phyloP scores from a whole-genome alignment of 2,329 filamentous ascomycete genomes.

The Xylariales sp. region DNA sequence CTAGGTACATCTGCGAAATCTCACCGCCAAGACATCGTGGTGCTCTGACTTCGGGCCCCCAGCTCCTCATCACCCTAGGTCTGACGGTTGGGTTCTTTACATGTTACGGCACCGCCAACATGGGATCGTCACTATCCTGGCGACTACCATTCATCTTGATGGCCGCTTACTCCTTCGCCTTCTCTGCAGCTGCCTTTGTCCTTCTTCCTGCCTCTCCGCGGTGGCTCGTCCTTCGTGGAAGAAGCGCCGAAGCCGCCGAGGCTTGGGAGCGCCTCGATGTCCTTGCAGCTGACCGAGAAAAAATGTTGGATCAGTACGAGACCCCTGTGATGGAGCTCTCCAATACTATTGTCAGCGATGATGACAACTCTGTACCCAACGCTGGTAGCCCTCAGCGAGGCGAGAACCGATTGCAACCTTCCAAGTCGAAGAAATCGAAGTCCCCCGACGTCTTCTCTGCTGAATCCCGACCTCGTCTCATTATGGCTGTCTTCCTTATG shows the following conservation, averaged over 20 bases:
- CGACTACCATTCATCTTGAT: constrained; percentile 11
- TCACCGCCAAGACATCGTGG: constrained; percentile 8
- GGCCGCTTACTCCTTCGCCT: constrained; percentile 4
- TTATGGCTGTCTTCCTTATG: constrained; percentile 12
- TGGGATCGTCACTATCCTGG: constrained; percentile 9
- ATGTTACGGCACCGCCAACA: constrained; percentile 11
- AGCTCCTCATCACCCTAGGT: constrained; percentile 10
- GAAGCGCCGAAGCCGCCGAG: constrained; percentile 2
- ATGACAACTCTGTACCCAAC: background rate
- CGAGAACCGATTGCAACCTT: background rate
- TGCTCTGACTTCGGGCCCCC: constrained; percentile 8
- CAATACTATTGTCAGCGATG: background rate
- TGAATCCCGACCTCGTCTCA: constrained; percentile 3
- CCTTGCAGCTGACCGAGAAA: constrained; percentile 8
- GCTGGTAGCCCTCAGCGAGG: background rate
- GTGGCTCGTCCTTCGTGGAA: constrained; percentile 9
- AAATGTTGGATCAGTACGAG: constrained; percentile 8
- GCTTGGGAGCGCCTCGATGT: constrained; percentile 10
- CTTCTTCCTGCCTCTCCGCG: constrained; percentile 11
- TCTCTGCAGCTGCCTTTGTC: background rate
- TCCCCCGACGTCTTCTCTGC: constrained; percentile 7
- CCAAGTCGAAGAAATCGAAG: background rate
- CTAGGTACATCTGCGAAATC: constrained; percentile 12
- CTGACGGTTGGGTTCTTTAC: constrained; percentile 12
- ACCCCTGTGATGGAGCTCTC: background rate